Evolutionary conservation across 257 asterid genomes (phyloP), one percentile per base, ranked within the genome.

Genomic region (Misopates orontium): DNA sequence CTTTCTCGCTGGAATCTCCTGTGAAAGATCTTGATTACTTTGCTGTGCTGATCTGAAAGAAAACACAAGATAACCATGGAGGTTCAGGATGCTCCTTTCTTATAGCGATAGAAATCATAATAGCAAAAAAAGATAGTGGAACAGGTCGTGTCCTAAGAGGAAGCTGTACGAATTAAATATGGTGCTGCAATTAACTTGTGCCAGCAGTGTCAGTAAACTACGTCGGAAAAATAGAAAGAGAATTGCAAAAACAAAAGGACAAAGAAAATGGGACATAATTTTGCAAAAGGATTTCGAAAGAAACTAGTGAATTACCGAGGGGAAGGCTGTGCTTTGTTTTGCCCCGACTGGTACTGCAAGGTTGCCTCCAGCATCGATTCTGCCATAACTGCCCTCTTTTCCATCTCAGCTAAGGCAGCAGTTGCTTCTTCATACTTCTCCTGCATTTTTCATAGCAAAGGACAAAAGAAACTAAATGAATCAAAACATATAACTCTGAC

Each of bases 331-430:
- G 80, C 66, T 80, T 87, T 90, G 83, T 52, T 82, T 76, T 87
- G 97, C 56, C 91, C 96, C 15, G 96, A 90, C 76, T 93, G 96
- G 75, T 85, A 93, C 82, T 93, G 97, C 82, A 93, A 86, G 69
- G 99, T 93, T 52, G 99, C 99, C 82, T 93, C 99, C 63, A 93
- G 83, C 99, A 90, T 93, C 31, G 99, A 90, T 73, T 93, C 99
- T 9, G 99, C 99, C 96, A 93, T 82, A 52, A 88, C 81, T 17
- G 85, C 95, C 74, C 97, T 82, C 78, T 87, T 88, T 71, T 93
- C 97, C 99, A 93, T 93, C 76, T 90, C 97, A 69, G 89, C 87
- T 70, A 87, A 71, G 47, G 94, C 77, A 41, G 83, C 79, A 40
- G 66, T 69, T 57, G 95, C 96, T 71, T 82, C 96, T 86, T 88